phyloP scores from a whole-genome alignment of 305 asterid species.

The Vinca major region DNA sequence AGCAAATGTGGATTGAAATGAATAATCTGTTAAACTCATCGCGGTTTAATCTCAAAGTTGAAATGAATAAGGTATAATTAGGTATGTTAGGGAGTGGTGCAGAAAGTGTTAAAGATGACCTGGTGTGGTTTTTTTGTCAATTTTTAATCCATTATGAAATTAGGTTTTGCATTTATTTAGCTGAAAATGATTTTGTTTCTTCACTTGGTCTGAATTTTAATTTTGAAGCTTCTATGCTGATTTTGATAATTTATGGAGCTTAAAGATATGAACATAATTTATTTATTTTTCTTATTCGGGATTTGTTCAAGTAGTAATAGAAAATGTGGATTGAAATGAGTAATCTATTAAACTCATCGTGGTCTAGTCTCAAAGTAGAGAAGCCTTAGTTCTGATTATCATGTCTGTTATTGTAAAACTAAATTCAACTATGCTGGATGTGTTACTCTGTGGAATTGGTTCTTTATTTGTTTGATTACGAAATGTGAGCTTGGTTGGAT shows the following conservation, averaged over 20 bases:
- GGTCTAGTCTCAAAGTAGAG: neutral
- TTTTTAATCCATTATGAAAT: neutral
- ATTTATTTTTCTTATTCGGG: neutral
- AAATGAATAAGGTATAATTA: neutral
- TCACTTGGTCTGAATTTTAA: neutral
- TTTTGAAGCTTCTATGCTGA: neutral
- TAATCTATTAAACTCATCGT: neutral
- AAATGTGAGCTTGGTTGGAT: neutral
- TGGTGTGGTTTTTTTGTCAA: neutral
- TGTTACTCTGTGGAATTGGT: neutral
- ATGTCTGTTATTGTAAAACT: neutral
- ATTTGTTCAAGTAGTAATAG: neutral
- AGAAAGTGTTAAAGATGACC: too few relatives aligned
- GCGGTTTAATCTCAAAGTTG: neutral
- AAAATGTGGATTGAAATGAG: neutral
- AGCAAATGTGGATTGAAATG: neutral
- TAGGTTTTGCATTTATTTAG: too few relatives aligned
- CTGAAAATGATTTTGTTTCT: neutral
- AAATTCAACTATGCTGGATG: conserved; percentile 1
- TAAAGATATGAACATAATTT: neutral
- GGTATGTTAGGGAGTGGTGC: too few relatives aligned
- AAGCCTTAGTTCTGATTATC: neutral
- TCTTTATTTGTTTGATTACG: neutral
- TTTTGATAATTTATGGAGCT: neutral
- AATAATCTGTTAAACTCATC: neutral